phyloP scores from a whole-genome alignment of 2,329 filamentous ascomycete genomes.

The Epicoccum sorghinum region DNA sequence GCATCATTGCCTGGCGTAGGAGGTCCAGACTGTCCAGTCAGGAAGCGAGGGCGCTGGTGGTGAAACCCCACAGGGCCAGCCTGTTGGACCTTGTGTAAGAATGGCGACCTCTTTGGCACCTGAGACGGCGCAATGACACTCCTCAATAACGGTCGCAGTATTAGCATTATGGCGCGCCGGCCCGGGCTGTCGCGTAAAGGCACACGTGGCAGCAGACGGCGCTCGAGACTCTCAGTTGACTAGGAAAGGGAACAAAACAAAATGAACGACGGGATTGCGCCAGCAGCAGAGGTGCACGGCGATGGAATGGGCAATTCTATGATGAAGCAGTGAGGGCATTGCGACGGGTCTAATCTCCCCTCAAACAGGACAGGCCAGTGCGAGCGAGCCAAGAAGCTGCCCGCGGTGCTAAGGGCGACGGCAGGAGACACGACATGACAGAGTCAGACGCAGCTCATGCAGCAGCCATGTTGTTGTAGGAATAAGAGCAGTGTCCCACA shows the following conservation, averaged over 20 bases:
- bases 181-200: constrained; percentile 29
- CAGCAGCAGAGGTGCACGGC: constrained; percentile 12
- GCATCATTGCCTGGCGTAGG: constrained; percentile 46
- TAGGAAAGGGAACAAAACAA: constrained; percentile 21
- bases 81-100: constrained; percentile 28
- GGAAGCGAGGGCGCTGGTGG: constrained; percentile 25
- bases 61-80: constrained; percentile 28
- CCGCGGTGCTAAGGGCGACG: constrained; percentile 4
- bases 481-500: not conserved
- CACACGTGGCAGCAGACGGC: constrained; percentile 25
- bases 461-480: not conserved
- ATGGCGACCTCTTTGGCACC: constrained; percentile 4
- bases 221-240: constrained; percentile 15
- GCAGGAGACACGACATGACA: constrained; percentile 2
- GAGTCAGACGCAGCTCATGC: not conserved
- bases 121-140: constrained; percentile 9
- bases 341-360: constrained; percentile 12
- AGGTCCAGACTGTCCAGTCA: constrained; percentile 45
- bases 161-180: constrained; percentile 38
- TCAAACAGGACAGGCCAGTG: constrained; percentile 11
- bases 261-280: constrained; percentile 23
- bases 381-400: constrained; percentile 8
- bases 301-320: constrained; percentile 9
- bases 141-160: constrained; percentile 31
- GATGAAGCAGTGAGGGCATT: constrained; percentile 12